Evolutionary conservation across 495 filamentous ascomycete genomes (phyloP), one percentile per base, ranked within the genome.

Genomic region (Neurospora terricola): DNA sequence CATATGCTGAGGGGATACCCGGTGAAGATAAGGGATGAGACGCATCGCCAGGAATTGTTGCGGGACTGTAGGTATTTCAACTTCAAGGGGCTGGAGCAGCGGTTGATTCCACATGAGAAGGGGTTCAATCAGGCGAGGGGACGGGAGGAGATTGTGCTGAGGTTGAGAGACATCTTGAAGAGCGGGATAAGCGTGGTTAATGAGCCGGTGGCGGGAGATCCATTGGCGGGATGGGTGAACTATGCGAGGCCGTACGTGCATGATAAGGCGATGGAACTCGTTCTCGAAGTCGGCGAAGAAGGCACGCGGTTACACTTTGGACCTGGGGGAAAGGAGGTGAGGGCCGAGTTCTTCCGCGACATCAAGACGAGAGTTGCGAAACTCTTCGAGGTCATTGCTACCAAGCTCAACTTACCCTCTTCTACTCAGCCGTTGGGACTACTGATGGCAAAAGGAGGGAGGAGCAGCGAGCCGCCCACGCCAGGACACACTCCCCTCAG

Each of bases 11-110:
- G 92, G 27, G 96, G 95, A n/a, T 99, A 99, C 78, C 91, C 92
- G 0, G 80, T 98, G 1, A 83, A 89, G 27, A 94, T 99, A 75
- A 87, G 89, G 48, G 86, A 91, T 76, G 91, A 92, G 62, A 87
- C 88, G 2, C 95, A 99, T 78, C 91, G 95, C 14, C 86, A 87
- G 9, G 88, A 91, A 71, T 87, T 99, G 1, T 84, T 99, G 0
- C 87, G 92, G 21, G 95, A 99, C 80, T 96, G 92, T 79, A 90
- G 92, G 45, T 99, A 97, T 76, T 98, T 94, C 80, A 92, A 97
- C 78, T 90, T 99, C 70, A 94, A 94, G 75, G 94, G 94, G 0
- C 80, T 97, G 0, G 96, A 98, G 81, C 95, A 99, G 81, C 90
- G 89, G 71, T 83, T 99, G 12, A 93, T 98, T 48, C 88, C 92